Conservation (phyloP, 2,329 filamentous ascomycete species). For the Aspergillus pseudotamarii region DNA sequence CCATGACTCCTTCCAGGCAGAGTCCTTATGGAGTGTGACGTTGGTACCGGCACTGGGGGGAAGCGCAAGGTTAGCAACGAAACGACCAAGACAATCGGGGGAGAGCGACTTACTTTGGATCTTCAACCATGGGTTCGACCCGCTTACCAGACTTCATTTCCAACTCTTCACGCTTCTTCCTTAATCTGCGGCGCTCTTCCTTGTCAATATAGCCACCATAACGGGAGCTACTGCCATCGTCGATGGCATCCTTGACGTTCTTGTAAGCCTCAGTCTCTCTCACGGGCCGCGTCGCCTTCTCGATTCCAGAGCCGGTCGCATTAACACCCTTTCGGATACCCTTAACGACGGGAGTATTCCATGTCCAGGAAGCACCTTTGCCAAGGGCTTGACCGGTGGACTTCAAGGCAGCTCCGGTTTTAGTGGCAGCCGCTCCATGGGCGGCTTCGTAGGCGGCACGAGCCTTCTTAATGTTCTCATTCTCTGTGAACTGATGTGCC, state of each 20-base stretch:
- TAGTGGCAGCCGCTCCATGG: conserved; percentile 77
- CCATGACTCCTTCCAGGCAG: conserved; percentile 99
- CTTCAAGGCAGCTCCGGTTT: conserved; percentile 79
- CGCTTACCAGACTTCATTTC: conserved; percentile 57
- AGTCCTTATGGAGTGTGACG: conserved; percentile 93
- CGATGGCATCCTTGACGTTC: conserved; percentile 90
- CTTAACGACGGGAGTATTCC: conserved; percentile 93
- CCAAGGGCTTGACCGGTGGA: conserved; percentile 83
- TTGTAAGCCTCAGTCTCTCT: conserved; percentile 94
- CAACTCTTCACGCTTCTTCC: conserved; percentile 71
- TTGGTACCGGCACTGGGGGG: conserved; percentile 80
- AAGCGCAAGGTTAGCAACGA: conserved; percentile 31
- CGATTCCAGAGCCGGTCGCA: conserved; percentile 81
- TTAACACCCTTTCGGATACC: conserved; percentile 84
- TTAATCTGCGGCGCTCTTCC: conserved; percentile 81
- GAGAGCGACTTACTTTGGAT: conserved; percentile 74
- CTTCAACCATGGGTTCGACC: conserved; percentile 71
- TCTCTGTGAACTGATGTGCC: conserved; percentile 89
- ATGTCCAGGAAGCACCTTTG: conserved; percentile 92
- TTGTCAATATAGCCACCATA: conserved; percentile 98
- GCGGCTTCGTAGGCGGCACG: conserved; percentile 85
- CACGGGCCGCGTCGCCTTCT: conserved; percentile 93
- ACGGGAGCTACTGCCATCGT: conserved; percentile 92
- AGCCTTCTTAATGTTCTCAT: conserved; percentile 83
- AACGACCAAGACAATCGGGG: conserved; percentile 15